Percentiles rank a stretch among this genome's conserved stretches.
Conservation (phyloP, 306 rosid genomes). For the Acacia crassicarpa region DNA sequence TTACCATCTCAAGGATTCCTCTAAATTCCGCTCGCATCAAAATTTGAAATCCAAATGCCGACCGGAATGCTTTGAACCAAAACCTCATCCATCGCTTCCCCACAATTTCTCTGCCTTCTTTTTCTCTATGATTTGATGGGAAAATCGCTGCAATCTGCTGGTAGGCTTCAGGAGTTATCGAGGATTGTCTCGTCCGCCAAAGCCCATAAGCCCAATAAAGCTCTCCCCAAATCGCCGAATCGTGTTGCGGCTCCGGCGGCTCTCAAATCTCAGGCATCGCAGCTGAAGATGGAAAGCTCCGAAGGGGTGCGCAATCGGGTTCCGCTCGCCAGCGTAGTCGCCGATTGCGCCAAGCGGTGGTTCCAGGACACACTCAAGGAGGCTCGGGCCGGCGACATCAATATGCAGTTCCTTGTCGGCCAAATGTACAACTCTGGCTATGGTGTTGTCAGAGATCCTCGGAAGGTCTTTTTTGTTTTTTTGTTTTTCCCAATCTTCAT, state of each 20-base stretch:
- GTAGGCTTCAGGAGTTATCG: constrained; percentile 50
- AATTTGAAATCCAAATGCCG: not conserved
- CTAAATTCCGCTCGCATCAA: not conserved
- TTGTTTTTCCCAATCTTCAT: not conserved
- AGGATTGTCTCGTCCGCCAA: constrained; percentile 45
- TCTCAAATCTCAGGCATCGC: constrained; percentile 24
- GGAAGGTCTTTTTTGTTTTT: constrained; percentile 37
- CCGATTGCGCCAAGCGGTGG: constrained; percentile 72
- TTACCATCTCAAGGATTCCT: not conserved
- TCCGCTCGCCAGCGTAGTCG: constrained; percentile 55
- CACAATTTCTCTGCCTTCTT: not conserved
- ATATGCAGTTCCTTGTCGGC: constrained; percentile 68
- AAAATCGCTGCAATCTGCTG: constrained; percentile 47
- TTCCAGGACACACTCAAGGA: constrained; percentile 67
- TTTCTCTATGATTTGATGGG: constrained; percentile 43
- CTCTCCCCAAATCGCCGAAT: constrained; percentile 30
- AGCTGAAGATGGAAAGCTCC: constrained; percentile 37
- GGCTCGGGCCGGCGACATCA: constrained; percentile 60
- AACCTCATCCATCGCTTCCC: not conserved
- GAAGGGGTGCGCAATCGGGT: constrained; percentile 35
- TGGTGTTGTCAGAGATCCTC: constrained; percentile 56
- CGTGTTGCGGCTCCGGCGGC: constrained; percentile 35
- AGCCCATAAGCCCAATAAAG: constrained; percentile 26
- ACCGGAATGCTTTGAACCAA: not conserved
- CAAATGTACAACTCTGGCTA: constrained; percentile 70